Base-by-base conservation (phyloP, 106 monocot species). In the Cymbidium sinense region DNA sequence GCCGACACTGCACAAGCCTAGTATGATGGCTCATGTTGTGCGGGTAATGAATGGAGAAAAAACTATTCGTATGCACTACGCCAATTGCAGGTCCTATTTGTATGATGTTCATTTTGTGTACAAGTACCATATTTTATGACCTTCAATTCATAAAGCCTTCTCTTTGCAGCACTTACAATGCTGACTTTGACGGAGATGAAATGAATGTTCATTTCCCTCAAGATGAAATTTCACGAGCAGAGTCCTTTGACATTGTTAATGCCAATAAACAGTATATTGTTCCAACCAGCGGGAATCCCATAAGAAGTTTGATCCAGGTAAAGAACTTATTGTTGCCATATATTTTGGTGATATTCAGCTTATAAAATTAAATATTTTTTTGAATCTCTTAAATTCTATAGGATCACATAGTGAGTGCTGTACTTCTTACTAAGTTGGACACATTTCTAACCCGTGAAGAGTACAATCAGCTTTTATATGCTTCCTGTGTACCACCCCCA, bases 181-280 rank as follows among this genome's bases (percentile, higher is more conserved):
- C 98, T 84, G 98, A 99, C 90, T 99, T 99, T 86, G 98, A 99
- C 87, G 98, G 98, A 55, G 98, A 99, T 91, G 98, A 99, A 79
- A 99, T 99, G 98, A 99, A 99, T 78, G 94, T 99, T 71, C 98
- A 99, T 72, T 47, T 99, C 7, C 98, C 94, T 37, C 98, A 99
- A 88, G 98, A 99, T 86, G 98, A 99, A 84, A 85, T 99, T 70
- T 92, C 98, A 79, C 98, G 92, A 77, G 79, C 98, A 75, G 98
- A 99, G 75, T 92, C 90, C 1, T 34, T 95, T 67, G 88, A 87
- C 73, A 92, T 99, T 82, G 94, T 90, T 34, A 85, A 94, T 89
- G 98, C 98, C 50, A 99, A 99, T 77, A 90, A 89, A 36, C 98
- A 99, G 70, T 99, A 90, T 70, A 82, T 86, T 76, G 90, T 92